These are phyloP conservation scores for Sphaerulina vaccinii DNA, from an alignment of 2,329 filamentous ascomycete species.

Conservation along the genomic window DNA sequence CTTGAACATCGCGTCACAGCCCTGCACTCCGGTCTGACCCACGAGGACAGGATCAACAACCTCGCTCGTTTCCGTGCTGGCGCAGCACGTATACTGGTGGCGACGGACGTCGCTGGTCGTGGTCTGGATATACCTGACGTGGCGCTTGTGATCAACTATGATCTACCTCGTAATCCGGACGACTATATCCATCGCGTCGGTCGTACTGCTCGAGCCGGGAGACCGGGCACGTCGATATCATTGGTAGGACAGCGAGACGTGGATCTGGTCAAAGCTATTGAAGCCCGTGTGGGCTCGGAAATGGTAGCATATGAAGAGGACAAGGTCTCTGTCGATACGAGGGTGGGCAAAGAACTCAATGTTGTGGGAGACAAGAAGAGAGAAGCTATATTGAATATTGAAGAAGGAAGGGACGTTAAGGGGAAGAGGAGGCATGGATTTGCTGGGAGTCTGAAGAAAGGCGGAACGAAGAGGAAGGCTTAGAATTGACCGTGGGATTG, in stretches of 20 bases:
- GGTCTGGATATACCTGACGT: conserved; percentile 96
- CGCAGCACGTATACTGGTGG: conserved; percentile 81
- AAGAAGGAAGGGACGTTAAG: conserved; percentile 85
- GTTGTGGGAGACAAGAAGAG: conserved; percentile 93
- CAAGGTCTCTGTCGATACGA: conserved; percentile 87
- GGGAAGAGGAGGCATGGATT: conserved; percentile 61
- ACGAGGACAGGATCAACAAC: conserved; percentile 81
- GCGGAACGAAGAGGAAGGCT: too few relatives aligned
- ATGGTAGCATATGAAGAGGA: conserved; percentile 86
- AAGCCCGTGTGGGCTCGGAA: conserved; percentile 72
- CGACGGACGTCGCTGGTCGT: conserved; percentile 90
- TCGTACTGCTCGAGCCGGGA: conserved; percentile 88
- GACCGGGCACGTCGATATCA: conserved; percentile 77
- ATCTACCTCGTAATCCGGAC: conserved; percentile 91
- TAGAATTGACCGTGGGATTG: too few relatives aligned
- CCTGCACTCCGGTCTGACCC: conserved; percentile 81
- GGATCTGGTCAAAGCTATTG: conserved; percentile 84
- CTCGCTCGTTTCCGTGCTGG: conserved; percentile 86
- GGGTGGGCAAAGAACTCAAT: conserved; percentile 85
- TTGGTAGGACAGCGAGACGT: conserved; percentile 93
- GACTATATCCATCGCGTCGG: conserved; percentile 97
- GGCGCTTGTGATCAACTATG: conserved; percentile 87
- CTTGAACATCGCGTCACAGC: conserved; percentile 88
- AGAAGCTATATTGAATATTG: conserved; percentile 85
- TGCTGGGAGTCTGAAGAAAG: not conserved